A percentile compares a stretch with the other conserved stretches of the same genome.
These are phyloP conservation scores for Cydonia oblonga DNA, from an alignment of 331 rosid genomes.

Conservation along the genomic window DNA sequence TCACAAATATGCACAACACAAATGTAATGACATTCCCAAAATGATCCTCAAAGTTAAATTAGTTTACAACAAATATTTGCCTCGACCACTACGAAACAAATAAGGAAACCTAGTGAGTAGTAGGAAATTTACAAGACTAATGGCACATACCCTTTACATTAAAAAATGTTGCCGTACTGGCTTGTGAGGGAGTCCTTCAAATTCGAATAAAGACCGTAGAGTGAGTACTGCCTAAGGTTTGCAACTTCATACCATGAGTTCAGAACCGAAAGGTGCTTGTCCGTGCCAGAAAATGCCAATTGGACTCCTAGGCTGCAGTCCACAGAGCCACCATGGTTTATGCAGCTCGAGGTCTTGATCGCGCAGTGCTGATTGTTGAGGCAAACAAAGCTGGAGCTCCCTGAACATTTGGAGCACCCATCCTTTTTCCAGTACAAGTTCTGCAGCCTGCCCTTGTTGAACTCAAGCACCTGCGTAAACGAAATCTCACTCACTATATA, in stretches of 20 bases:
- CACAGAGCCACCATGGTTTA: constrained; percentile 18
- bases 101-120: not conserved
- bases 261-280: constrained; percentile 32
- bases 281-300: constrained; percentile 42
- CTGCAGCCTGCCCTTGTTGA: constrained; percentile 37
- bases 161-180: constrained; percentile 30
- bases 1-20: too few species aligned
- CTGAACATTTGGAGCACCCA: constrained; percentile 29
- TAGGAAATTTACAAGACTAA: not conserved
- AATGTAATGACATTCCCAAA: too few species aligned
- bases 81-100: not conserved
- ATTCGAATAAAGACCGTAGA: constrained; percentile 28
- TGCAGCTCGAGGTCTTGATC: constrained; percentile 25
- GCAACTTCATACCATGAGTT: constrained; percentile 46
- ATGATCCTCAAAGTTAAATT: not conserved
- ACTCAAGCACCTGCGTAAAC: constrained; percentile 32
- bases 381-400: constrained; percentile 24
- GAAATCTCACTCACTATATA: not conserved
- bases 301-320: constrained; percentile 39
- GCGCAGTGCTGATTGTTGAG: constrained; percentile 38
- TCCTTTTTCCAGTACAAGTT: constrained; percentile 42
- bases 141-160: not conserved
- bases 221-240: constrained; percentile 40
- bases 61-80: not conserved
- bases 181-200: constrained; percentile 34